Conservation (phyloP, 441 rosid genomes). For the Populus hybrid region DNA sequence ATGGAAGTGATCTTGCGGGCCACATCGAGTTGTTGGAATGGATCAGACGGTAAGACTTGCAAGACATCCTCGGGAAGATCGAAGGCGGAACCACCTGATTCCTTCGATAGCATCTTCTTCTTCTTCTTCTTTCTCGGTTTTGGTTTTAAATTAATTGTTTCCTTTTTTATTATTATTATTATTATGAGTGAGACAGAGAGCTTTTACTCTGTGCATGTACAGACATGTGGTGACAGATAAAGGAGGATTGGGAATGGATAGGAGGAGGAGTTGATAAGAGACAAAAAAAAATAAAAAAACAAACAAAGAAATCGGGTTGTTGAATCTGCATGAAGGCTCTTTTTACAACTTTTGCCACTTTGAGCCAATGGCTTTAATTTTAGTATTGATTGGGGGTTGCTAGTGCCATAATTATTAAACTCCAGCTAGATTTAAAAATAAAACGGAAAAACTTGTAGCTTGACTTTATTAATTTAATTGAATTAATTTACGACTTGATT, state of each 20-base stretch:
- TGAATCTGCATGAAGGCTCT: no score
- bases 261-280: not conserved
- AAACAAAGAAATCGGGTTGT: no score
- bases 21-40: slow-evolving; percentile 85
- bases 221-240: slow-evolving; percentile 10
- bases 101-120: slow-evolving; percentile 34
- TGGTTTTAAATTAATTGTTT: not conserved
- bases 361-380: no score
- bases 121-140: slow-evolving; percentile 8
- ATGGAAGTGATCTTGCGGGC: slow-evolving; percentile 95
- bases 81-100: slow-evolving; percentile 44
- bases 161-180: not conserved
- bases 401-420: no score
- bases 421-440: no score
- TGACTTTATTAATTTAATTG: no score
- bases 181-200: not conserved
- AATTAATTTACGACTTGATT: no score
- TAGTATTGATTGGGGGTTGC: no score
- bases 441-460: no score
- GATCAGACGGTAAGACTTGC: slow-evolving; percentile 71
- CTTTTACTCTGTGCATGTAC: no score
- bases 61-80: slow-evolving; percentile 75
- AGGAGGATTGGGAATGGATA: slow-evolving; percentile 13
- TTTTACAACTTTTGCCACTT: no score
- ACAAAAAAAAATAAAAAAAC: no score